Base-by-base conservation (phyloP, 441 rosid genomes). In the Bocquillonia castaneifolia region DNA sequence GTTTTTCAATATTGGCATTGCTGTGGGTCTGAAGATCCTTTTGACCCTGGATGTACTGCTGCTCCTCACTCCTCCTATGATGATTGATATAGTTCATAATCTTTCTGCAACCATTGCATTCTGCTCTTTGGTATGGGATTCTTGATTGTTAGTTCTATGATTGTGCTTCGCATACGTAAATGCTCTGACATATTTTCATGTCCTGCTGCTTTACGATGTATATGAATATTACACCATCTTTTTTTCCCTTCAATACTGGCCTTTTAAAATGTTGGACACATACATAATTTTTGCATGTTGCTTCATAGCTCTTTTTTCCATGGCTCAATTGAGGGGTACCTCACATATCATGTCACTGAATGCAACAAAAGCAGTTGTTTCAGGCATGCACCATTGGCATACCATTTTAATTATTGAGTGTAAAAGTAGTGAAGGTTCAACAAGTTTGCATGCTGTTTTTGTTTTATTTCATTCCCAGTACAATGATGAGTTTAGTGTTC, bases 1-100 rank as follows among this genome's bases (percentile, higher is more conserved):
- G 87, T 93, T 57, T 76, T 77, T 66, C 90, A 91, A 54, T 93
- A 91, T 66, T 89, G 98, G 98, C 98, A 89, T 78, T 93, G 98
- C 76, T 90, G 96, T 82, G 97, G 93, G 3, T 86, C 93, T 42
- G 96, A 90, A 78, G 94, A 93, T 70, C 96, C 96, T 31, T 86
- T 89, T 72, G 86, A 93, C 72, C 89, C 83, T 54, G 94, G 98
- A 28, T 93, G 97, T 73, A 89, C 94, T 45, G 91, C 96, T 63
- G 81, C 89, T 74, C 85, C 96, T 65, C 96, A 91, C 73, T 59
- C 82, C 69, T 86, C 97, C 2, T 91, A 93, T 62, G 98, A 93
- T 67, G 96, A 90, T 71, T 89, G 78, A 83, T 67, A 6, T 60
- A 1, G 20, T 68, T 59, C 29, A 23, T 7, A 3, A 18, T 18